Conservation (phyloP, 192 early-diverging fungal genomes). For the Gonapodya prolifera region DNA sequence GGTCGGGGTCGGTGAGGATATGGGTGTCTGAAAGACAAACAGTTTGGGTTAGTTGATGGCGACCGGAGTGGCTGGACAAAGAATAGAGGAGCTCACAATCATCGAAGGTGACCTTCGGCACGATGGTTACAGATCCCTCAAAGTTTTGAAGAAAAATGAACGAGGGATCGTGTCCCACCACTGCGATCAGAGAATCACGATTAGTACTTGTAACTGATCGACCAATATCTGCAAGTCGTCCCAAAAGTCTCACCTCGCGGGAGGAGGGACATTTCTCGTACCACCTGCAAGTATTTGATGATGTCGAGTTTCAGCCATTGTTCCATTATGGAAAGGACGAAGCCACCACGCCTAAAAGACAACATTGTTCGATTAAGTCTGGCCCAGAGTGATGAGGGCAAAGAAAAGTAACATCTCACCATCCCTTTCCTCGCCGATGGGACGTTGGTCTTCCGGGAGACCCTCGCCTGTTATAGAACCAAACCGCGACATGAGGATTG, state of each 20-base stretch:
- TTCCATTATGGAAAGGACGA: slow-evolving; percentile 60
- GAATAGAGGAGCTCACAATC: background rate
- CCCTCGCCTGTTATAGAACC: no score
- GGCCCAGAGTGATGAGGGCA: background rate
- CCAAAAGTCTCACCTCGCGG: no score
- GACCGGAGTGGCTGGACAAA: no score
- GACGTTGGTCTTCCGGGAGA: background rate
- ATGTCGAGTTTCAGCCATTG: slow-evolving; percentile 76
- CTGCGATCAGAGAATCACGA: no score
- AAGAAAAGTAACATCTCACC: no score
- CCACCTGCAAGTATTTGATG: slow-evolving; percentile 69
- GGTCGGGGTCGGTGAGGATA: slow-evolving; percentile 51
- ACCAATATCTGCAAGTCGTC: no score
- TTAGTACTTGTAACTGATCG: no score
- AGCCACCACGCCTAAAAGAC: slow-evolving; percentile 66
- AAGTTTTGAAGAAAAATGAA: slow-evolving; percentile 80
- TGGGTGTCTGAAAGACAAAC: slow-evolving; percentile 13
- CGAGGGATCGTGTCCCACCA: slow-evolving; percentile 68
- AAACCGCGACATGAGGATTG: no score
- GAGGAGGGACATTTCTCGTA: slow-evolving; percentile 65
- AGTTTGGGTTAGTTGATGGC: no score
- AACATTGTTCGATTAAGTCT: slow-evolving; percentile 26
- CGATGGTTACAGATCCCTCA: slow-evolving; percentile 77
- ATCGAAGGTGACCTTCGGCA: slow-evolving; percentile 24
- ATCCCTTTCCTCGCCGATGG: background rate